phyloP scores from a whole-genome alignment of 768 basidiomycete genomes.

The Boletus patriciae region DNA sequence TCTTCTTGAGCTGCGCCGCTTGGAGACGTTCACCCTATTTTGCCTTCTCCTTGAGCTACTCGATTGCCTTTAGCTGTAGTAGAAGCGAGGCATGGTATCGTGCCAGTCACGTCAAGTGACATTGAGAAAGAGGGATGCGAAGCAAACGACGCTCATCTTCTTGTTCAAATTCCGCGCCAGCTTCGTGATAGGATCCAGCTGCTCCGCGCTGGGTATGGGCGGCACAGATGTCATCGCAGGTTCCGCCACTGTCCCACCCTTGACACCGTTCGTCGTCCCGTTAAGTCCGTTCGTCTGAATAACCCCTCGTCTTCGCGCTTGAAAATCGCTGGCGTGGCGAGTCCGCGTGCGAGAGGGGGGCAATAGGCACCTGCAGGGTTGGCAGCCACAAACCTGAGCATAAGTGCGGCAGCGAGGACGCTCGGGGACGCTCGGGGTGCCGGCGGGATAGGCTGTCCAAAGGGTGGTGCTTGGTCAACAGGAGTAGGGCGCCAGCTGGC shows the following conservation, averaged over 20 bases:
- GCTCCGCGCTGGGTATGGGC: no score
- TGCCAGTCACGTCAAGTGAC: background rate
- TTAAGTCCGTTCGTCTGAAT: no score
- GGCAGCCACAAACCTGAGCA: conserved; percentile 53
- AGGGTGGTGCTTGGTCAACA: no score
- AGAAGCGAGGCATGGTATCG: background rate
- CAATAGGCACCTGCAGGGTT: conserved; percentile 89
- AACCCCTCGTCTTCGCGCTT: conserved; percentile 93
- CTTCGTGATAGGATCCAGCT: no score
- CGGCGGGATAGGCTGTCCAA: conserved; percentile 62
- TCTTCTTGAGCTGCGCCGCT: conserved; percentile 95
- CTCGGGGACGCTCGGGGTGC: conserved; percentile 66
- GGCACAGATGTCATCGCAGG: no score
- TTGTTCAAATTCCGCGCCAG: conserved; percentile 90
- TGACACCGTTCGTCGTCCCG: no score
- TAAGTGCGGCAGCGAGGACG: conserved; percentile 48
- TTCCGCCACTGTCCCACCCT: no score
- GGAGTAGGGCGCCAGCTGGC: conserved; percentile 80
- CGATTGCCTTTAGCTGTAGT: conserved; percentile 91
- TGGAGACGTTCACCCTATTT: conserved; percentile 90
- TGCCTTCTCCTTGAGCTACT: conserved; percentile 92
- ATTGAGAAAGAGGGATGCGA: background rate
- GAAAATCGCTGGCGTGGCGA: conserved; percentile 84
- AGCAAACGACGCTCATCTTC: conserved; percentile 56
- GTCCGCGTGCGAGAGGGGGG: conserved; percentile 87